Percentiles rank a stretch among this genome's conserved stretches.
These are phyloP conservation scores for Backusella circina DNA, from an alignment of 192 early-diverging fungal genomes.

Conservation along the genomic window DNA sequence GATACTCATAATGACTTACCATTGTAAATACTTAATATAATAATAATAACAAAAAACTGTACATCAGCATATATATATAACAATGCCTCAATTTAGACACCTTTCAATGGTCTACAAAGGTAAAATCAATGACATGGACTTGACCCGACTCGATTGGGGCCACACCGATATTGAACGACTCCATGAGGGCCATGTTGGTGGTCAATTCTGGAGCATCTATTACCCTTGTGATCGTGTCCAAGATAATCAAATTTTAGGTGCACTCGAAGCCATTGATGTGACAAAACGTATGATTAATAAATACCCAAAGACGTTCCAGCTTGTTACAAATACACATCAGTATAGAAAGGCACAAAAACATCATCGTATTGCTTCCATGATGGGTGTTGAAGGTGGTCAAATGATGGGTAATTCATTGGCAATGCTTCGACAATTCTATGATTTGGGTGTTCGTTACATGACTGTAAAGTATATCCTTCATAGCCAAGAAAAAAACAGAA, in stretches of 20 bases:
- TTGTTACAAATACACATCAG: conserved; percentile 41
- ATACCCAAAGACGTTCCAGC: conserved; percentile 45
- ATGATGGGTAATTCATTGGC: conserved; percentile 55
- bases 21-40: conserved; percentile 1
- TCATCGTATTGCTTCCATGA: conserved; percentile 55
- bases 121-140: conserved; percentile 21
- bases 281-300: conserved; percentile 50
- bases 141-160: conserved; percentile 11
- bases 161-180: conserved; percentile 27
- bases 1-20: conserved; percentile 35
- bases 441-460: conserved; percentile 63
- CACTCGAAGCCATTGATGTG: conserved; percentile 54
- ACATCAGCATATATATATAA: too few relatives aligned
- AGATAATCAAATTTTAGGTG: conserved; percentile 26
- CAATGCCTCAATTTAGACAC: background rate
- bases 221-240: conserved; percentile 14
- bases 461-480: conserved; percentile 31
- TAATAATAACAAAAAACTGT: too few relatives aligned
- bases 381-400: conserved; percentile 67
- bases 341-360: conserved; percentile 36
- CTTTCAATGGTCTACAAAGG: conserved; percentile 18
- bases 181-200: conserved; percentile 23
- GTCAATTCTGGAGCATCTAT: conserved; percentile 35
- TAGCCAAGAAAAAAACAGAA: background rate
- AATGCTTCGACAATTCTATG: conserved; percentile 47